These are phyloP conservation scores for sweet orange (Citrus sinensis) DNA, from an alignment of 345 rosid genomes.

Conservation along the genomic window DVS_A1.0 CM039163.1:3363001-3363500, in stretches of 20 bases:
- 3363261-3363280: constrained; percentile 4
- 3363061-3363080: background rate
- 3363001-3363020: background rate
- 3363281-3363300: constrained; percentile 18
- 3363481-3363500: constrained; percentile 49
- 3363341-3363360: constrained; percentile 54
- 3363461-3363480: constrained; percentile 40
- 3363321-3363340: constrained; percentile 33
- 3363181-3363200: background rate
- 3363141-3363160: background rate
- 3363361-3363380: constrained; percentile 34
- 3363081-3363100: background rate
- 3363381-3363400: constrained; percentile 24
- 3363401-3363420: constrained; percentile 24
- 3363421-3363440: constrained; percentile 26
- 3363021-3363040: background rate
- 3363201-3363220: background rate
- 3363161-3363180: background rate
- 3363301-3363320: constrained; percentile 13
- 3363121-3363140: background rate
- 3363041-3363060: background rate
- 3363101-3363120: background rate
- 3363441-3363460: constrained; percentile 46
- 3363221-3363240: background rate
- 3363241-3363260: background rate